These are phyloP conservation scores for Aplosporella prunicola DNA, from an alignment of 2,329 filamentous ascomycete species.

Conservation along the genomic window DNA sequence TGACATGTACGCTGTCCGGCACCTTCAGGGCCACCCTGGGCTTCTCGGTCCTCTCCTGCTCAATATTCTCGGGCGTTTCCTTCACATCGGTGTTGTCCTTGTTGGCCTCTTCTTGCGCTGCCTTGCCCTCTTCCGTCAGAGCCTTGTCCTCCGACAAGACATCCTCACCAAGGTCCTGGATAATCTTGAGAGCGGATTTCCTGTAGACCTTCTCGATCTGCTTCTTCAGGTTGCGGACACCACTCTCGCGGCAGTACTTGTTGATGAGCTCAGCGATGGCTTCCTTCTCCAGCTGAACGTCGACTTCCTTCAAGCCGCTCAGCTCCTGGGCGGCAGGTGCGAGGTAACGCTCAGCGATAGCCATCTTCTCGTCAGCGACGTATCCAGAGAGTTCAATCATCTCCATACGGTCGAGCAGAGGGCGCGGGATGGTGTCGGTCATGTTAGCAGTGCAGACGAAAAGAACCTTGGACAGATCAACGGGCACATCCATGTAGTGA, in stretches of 20 bases:
- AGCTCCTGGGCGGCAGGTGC: slow-evolving; percentile 90
- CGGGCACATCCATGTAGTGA: slow-evolving; percentile 97
- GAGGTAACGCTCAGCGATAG: slow-evolving; percentile 88
- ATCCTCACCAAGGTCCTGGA: slow-evolving; percentile 84
- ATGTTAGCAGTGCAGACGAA: slow-evolving; percentile 99
- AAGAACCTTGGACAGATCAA: slow-evolving; percentile 92
- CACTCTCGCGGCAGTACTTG: slow-evolving; percentile 94
- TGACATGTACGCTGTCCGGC: slow-evolving; percentile 76
- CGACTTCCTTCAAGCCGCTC: slow-evolving; percentile 79
- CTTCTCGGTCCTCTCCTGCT: slow-evolving; percentile 50
- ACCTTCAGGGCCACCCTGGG: slow-evolving; percentile 73
- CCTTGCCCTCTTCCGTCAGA: slow-evolving; percentile 76
- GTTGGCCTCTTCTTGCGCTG: slow-evolving; percentile 58
- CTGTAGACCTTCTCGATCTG: slow-evolving; percentile 99
- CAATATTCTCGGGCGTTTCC: slow-evolving; percentile 49
- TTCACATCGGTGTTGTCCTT: slow-evolving; percentile 57
- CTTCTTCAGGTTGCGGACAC: slow-evolving; percentile 96
- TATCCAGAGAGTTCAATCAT: slow-evolving; percentile 94
- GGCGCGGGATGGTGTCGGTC: slow-evolving; percentile 93
- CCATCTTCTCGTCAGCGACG: slow-evolving; percentile 97
- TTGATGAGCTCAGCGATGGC: slow-evolving; percentile 97
- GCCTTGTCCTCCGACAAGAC: slow-evolving; percentile 71
- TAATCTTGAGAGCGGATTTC: slow-evolving; percentile 94
- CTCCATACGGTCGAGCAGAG: slow-evolving; percentile 93
- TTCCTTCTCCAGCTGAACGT: slow-evolving; percentile 75